Conservation (phyloP, 2,329 filamentous ascomycete genomes). For the Aspergillus ochraceoroseus region DNA sequence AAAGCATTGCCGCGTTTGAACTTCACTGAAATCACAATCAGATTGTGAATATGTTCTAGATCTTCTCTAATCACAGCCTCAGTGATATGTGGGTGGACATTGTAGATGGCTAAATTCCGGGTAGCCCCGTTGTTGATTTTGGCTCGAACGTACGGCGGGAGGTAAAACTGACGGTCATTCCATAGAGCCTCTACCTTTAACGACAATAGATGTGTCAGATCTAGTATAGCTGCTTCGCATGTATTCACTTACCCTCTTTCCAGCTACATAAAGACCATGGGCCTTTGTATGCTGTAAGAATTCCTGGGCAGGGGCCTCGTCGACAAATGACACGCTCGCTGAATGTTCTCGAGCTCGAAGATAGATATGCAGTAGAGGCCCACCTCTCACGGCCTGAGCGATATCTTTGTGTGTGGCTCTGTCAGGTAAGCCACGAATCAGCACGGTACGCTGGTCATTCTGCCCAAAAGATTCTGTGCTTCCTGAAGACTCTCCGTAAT, state of each 20-base stretch:
- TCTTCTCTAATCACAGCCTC: conserved; percentile 64
- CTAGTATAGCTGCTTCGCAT: not conserved
- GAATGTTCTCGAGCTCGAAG: conserved; percentile 55
- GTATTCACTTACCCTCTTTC: conserved; percentile 56
- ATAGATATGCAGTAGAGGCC: conserved; percentile 64
- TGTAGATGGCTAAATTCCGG: conserved; percentile 67
- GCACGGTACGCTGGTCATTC: conserved; percentile 41
- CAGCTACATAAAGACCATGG: conserved; percentile 63
- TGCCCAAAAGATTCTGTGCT: conserved; percentile 18
- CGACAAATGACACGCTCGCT: conserved; percentile 66
- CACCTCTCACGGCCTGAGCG: conserved; percentile 61
- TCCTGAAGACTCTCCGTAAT: conserved; percentile 20
- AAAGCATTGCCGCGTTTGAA: conserved; percentile 58
- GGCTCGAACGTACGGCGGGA: conserved; percentile 58
- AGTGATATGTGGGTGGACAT: conserved; percentile 55
- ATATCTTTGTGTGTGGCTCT: conserved; percentile 62
- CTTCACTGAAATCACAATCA: conserved; percentile 62
- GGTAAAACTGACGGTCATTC: conserved; percentile 65
- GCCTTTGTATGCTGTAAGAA: conserved; percentile 62
- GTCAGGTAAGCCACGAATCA: conserved; percentile 59
- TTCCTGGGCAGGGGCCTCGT: conserved; percentile 56
- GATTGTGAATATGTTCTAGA: conserved; percentile 75
- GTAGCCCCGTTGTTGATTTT: conserved; percentile 64
- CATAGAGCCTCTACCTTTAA: conserved; percentile 62
- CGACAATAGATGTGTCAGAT: not conserved